Evolutionary conservation across 352 stramenopile genomes (phyloP).

Genomic region (Phytophthora hibernalis): DNA sequence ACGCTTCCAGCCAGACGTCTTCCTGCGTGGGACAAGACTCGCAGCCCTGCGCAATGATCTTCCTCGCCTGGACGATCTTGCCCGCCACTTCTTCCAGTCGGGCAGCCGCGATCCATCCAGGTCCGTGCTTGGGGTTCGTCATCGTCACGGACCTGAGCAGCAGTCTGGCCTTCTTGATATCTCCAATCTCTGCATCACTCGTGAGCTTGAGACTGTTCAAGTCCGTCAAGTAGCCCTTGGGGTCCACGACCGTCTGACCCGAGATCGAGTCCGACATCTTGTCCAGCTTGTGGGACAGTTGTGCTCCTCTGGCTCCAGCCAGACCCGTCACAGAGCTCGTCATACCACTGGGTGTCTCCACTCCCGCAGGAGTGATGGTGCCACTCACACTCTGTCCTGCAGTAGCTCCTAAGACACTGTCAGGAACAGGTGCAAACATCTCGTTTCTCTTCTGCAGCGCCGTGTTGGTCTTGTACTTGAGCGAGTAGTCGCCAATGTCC

Average conservation of each 20-base stretch:
- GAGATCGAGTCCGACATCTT: constrained; percentile 97
- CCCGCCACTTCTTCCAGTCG: constrained; percentile 97
- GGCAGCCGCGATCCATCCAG: constrained; percentile 98
- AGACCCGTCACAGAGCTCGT: constrained; percentile 87
- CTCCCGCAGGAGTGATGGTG: constrained; percentile 56
- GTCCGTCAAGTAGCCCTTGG: constrained; percentile 98
- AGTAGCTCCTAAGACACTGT: constrained; percentile 90
- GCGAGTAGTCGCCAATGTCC: constrained; percentile 96
- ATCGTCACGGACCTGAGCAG: constrained; percentile 96
- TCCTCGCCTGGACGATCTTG: constrained; percentile 96
- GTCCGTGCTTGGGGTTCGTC: constrained; percentile 98
- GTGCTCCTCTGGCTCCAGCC: constrained; percentile 91
- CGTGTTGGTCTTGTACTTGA: constrained; percentile 91
- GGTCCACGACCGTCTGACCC: constrained; percentile 97
- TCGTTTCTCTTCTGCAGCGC: constrained; percentile 94
- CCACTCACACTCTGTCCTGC: constrained; percentile 54
- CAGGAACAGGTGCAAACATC: constrained; percentile 95
- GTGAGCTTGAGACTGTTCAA: constrained; percentile 95
- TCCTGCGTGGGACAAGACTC: constrained; percentile 96
- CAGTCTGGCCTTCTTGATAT: constrained; percentile 98
- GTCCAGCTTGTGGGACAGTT: constrained; percentile 96
- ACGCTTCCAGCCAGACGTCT: constrained; percentile 99
- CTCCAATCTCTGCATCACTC: constrained; percentile 95
- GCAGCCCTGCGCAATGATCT: constrained; percentile 98
- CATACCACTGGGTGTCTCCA: constrained; percentile 67